A percentile compares a stretch with the other conserved stretches of the same genome.
These are phyloP conservation scores for Morella rubra DNA, from an alignment of 306 rosid genomes.

Conservation along the genomic window DNA sequence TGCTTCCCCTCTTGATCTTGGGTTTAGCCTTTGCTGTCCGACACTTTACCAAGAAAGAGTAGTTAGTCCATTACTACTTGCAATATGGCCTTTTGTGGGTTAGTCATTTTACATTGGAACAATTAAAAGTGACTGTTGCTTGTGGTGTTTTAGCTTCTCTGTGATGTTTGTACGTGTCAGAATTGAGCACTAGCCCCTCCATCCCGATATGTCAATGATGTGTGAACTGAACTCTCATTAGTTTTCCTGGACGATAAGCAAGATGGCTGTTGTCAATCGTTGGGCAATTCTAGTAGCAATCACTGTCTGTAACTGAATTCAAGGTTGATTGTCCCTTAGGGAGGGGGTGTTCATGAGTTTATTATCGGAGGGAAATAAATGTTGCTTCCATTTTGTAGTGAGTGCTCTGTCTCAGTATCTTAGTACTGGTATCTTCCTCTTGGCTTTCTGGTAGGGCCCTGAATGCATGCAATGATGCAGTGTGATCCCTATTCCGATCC, in stretches of 20 bases:
- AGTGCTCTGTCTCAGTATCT: too few relatives aligned
- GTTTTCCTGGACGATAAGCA: conserved; percentile 16
- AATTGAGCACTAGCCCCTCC: conserved; percentile 27
- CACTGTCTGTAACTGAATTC: background rate
- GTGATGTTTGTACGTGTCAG: conserved; percentile 21
- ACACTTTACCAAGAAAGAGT: conserved; percentile 88
- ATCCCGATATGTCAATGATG: conserved; percentile 20
- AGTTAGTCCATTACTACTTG: conserved; percentile 28
- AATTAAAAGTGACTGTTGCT: conserved; percentile 28
- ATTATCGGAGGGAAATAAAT: too few relatives aligned
- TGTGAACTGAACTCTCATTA: conserved; percentile 11
- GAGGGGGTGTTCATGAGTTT: too few relatives aligned
- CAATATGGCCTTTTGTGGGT: conserved; percentile 28
- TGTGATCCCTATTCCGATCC: too few relatives aligned
- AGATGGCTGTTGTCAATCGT: background rate
- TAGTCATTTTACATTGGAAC: conserved; percentile 13
- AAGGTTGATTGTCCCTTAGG: background rate
- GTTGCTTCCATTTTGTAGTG: too few relatives aligned
- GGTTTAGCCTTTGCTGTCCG: conserved; percentile 84
- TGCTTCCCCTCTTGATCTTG: conserved; percentile 88
- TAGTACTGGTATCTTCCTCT: too few relatives aligned
- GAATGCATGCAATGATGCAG: too few relatives aligned
- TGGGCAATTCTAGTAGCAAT: background rate
- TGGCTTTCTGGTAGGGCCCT: too few relatives aligned
- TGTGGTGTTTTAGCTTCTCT: conserved; percentile 28